A percentile compares a stretch with the other conserved stretches of the same genome.
These are phyloP conservation scores for Calycina herbarum DNA, from an alignment of 2,329 filamentous ascomycete species.

Conservation along the genomic window DNA sequence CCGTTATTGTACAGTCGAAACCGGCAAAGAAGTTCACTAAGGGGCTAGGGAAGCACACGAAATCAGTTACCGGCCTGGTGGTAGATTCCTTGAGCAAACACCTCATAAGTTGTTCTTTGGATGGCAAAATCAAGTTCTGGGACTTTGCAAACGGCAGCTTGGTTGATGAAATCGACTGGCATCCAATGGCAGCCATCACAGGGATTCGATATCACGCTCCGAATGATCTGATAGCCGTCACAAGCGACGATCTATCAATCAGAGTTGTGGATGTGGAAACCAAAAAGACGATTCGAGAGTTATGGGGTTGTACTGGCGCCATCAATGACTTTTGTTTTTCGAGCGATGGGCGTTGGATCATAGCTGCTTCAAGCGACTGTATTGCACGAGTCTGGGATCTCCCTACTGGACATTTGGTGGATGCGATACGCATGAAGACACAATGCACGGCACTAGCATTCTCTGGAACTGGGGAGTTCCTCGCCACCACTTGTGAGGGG, in stretches of 20 bases:
- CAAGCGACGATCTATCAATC: slow-evolving; percentile 85
- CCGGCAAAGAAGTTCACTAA: slow-evolving; percentile 29
- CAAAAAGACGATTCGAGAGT: slow-evolving; percentile 85
- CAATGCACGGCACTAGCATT: slow-evolving; percentile 85
- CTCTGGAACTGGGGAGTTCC: slow-evolving; percentile 85
- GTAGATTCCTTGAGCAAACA: slow-evolving; percentile 87
- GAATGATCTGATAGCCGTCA: slow-evolving; percentile 83
- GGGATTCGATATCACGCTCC: slow-evolving; percentile 77
- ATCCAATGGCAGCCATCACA: slow-evolving; percentile 72
- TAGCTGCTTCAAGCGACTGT: slow-evolving; percentile 80
- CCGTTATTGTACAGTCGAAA: slow-evolving; percentile 23
- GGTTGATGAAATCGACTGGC: slow-evolving; percentile 80
- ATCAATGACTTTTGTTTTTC: slow-evolving; percentile 89
- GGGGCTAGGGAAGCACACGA: slow-evolving; percentile 72
- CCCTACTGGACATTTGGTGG: slow-evolving; percentile 91
- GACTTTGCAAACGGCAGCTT: slow-evolving; percentile 84
- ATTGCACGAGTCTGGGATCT: slow-evolving; percentile 90
- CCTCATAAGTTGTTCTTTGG: slow-evolving; percentile 81
- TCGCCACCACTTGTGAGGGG: slow-evolving; percentile 84
- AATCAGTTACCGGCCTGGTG: slow-evolving; percentile 79
- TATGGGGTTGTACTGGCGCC: slow-evolving; percentile 75
- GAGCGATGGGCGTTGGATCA: slow-evolving; percentile 88
- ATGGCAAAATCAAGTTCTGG: slow-evolving; percentile 98
- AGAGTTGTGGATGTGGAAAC: slow-evolving; percentile 89
- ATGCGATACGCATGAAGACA: slow-evolving; percentile 78